Conservation (phyloP, 805 yeast genomes). For the Cyberlindnera mrakii region DNA sequence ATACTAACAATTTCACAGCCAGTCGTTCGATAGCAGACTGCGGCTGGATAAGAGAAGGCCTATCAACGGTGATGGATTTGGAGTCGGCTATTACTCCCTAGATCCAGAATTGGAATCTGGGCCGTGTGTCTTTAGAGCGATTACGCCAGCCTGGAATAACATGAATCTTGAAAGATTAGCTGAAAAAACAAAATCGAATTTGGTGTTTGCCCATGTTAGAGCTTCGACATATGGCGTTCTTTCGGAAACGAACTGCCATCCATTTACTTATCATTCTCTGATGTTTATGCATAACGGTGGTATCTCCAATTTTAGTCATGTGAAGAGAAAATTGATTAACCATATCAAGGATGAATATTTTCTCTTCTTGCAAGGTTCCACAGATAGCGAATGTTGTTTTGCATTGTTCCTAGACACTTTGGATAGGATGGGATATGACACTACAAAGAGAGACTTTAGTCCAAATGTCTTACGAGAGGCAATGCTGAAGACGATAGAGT, state of each 20-base stretch:
- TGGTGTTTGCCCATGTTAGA: slow-evolving; percentile 92
- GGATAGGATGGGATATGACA: slow-evolving; percentile 70
- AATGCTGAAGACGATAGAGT: slow-evolving; percentile 62
- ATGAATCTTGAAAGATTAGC: slow-evolving; percentile 81
- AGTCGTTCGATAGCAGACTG: slow-evolving; percentile 85
- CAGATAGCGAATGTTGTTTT: slow-evolving; percentile 94
- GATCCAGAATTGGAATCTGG: slow-evolving; percentile 56
- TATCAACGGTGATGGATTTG: slow-evolving; percentile 97
- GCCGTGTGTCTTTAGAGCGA: slow-evolving; percentile 92
- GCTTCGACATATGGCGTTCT: slow-evolving; percentile 94
- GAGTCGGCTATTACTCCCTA: slow-evolving; percentile 85
- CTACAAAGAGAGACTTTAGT: slow-evolving; percentile 43
- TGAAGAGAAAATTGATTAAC: slow-evolving; percentile 67
- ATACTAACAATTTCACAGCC: slow-evolving; percentile 27
- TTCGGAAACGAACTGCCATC: slow-evolving; percentile 95
- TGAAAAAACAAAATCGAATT: slow-evolving; percentile 74
- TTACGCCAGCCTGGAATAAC: slow-evolving; percentile 98
- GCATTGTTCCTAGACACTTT: slow-evolving; percentile 80
- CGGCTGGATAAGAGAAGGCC: slow-evolving; percentile 86
- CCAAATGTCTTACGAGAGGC: slow-evolving; percentile 62
- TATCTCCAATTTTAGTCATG: slow-evolving; percentile 61
- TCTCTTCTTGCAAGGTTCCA: slow-evolving; percentile 79
- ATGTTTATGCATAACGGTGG: slow-evolving; percentile 99
- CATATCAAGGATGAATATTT: slow-evolving; percentile 79
- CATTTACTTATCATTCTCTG: slow-evolving; percentile 78